Evolutionary conservation across 192 early-diverging fungal species (phyloP), one percentile per base, ranked within the genome.

Genomic region (Coemansia sp.): DNA sequence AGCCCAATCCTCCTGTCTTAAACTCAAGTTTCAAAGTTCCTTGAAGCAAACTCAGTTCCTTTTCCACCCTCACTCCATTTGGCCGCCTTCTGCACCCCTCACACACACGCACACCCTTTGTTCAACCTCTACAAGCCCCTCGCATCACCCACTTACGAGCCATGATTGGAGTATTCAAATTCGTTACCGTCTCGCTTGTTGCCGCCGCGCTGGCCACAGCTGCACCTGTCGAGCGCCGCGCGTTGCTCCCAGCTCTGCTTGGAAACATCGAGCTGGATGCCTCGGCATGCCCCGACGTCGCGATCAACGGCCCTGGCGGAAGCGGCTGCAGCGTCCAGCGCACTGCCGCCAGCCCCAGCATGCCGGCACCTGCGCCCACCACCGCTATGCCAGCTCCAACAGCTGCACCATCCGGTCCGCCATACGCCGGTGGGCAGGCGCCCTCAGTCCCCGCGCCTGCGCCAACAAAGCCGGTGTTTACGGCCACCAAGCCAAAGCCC

Each of bases 241-340:
- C 70, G 1, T 43, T 72, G 35, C 19, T 72, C 24, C 70, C 70
- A 0, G 63, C 62, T 17, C 54, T 72, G 38, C 63, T 72, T n/a
- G 70, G 70, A 19, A 72, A 72, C 37, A 18, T 72, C 28, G 50
- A 65, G 5, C 49, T 72, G 27, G 42, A 17, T 14, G 56, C 50
- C 9, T 57, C 70, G 6, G 70, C 70, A 17, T 72, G 70, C 58
- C 70, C 70, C 1, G 70, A 72, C 26, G 44, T 60, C 35, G 58
- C 29, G 2, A 33, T 72, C 33, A 60, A 60, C 29, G 63, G 62
- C 5, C 47, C 51, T 4, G 63, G 62, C n/a, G 48, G 50, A 10
- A 50, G 40, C 11, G 23, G 25, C 22, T 63, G 58, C 4, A 55
- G 70, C 24, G 49, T 23, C 7, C 53, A 55, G 50, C 56, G 49